phyloP scores from a whole-genome alignment of 352 stramenopile genomes.

The Phytophthora pistaciae region DNA sequence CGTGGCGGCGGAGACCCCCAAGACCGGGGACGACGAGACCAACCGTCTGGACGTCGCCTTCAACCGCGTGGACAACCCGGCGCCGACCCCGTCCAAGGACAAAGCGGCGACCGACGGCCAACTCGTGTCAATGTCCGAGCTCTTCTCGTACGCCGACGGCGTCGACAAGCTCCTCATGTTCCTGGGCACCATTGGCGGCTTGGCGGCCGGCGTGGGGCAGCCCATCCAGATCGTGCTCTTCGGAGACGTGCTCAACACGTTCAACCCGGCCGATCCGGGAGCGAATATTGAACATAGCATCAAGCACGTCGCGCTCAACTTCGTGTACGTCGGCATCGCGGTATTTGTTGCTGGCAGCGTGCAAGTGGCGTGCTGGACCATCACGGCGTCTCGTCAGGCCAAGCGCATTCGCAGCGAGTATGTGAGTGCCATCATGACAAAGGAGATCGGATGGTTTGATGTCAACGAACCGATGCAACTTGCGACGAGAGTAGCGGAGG shows the following conservation, averaged over 20 bases:
- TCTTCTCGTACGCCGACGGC: conserved; percentile 68
- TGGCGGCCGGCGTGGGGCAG: conserved; percentile 57
- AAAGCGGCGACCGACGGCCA: conserved; percentile 32
- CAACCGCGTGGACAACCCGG: conserved; percentile 27
- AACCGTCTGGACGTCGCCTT: conserved; percentile 39
- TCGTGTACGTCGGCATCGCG: conserved; percentile 60
- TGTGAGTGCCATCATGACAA: conserved; percentile 59
- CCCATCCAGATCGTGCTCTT: conserved; percentile 80
- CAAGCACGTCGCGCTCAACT: conserved; percentile 58
- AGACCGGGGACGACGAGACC: conserved; percentile 19
- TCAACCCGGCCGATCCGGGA: conserved; percentile 52
- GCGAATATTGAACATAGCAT: conserved; percentile 38
- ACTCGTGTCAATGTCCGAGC: conserved; percentile 50
- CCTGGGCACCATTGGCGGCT: conserved; percentile 50
- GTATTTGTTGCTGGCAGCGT: conserved; percentile 60
- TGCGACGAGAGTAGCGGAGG: conserved; percentile 56
- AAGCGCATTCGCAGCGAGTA: conserved; percentile 69
- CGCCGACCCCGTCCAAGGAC: conserved; percentile 19
- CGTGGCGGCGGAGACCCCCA: conserved; percentile 29
- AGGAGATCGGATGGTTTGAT: conserved; percentile 80
- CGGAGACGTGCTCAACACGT: conserved; percentile 76
- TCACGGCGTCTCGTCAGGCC: conserved; percentile 67
- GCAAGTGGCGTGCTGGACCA: conserved; percentile 71
- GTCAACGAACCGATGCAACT: conserved; percentile 73
- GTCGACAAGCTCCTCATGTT: conserved; percentile 69